A percentile compares a stretch with the other conserved stretches of the same genome.
phyloP scores from a whole-genome alignment of 345 rosid genomes.

The Rhodamnia rubescens region DNA sequence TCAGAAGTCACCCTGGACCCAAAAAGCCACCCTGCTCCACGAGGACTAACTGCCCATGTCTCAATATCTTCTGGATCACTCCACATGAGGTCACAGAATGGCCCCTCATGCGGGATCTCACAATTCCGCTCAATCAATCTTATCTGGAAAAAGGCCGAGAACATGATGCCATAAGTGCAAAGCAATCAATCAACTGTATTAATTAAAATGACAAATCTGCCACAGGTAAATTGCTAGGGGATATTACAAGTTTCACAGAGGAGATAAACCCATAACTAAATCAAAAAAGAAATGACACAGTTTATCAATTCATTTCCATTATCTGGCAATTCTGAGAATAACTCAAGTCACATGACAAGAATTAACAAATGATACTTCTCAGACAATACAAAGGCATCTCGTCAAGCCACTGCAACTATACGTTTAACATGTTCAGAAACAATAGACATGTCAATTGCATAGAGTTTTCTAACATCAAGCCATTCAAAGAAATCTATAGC shows the following conservation, averaged over 20 bases:
- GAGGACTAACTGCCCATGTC: conserved; percentile 99
- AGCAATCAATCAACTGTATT: neutral
- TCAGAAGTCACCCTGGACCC: conserved; percentile 98
- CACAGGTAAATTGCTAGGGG: neutral
- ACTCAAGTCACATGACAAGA: neutral
- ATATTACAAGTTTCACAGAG: neutral
- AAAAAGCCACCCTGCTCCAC: conserved; percentile 99
- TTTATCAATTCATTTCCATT: neutral
- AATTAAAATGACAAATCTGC: neutral
- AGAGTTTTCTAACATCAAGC: neutral
- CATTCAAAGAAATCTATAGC: neutral
- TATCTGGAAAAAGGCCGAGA: conserved; percentile 39
- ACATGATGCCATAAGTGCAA: neutral
- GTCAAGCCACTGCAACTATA: neutral
- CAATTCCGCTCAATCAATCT: conserved; percentile 88
- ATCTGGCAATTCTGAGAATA: neutral
- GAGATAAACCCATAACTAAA: neutral
- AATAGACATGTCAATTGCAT: neutral
- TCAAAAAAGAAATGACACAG: neutral
- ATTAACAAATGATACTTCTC: neutral
- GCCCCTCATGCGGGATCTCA: conserved; percentile 99
- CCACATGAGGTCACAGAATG: conserved; percentile 99
- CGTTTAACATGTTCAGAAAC: neutral
- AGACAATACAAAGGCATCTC: neutral
- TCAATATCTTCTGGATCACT: conserved; percentile 99